Evolutionary conservation across 139 green algal genomes (phyloP).

Genomic region (Micractinium sp.): DNA sequence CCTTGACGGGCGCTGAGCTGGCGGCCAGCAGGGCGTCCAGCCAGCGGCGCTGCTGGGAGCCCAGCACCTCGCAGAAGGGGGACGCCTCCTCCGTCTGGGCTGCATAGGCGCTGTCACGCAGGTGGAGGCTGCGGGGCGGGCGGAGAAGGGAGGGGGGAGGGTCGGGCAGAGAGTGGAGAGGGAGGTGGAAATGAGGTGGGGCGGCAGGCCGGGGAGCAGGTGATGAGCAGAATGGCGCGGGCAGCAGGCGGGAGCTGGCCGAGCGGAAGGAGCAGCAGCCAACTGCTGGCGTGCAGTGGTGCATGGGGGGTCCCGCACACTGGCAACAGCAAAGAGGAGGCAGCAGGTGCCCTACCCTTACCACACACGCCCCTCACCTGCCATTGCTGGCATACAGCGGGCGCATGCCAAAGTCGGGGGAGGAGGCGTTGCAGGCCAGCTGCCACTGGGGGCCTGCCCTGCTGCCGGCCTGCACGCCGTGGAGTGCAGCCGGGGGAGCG

Average conservation of each 20-base stretch:
- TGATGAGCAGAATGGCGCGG: background rate
- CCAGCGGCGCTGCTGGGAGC: slow-evolving; percentile 17
- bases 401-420: slow-evolving; percentile 33
- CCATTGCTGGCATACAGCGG: slow-evolving; percentile 22
- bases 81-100: background rate
- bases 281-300: background rate
- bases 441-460: slow-evolving; percentile 34
- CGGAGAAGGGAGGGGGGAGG: background rate
- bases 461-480: background rate
- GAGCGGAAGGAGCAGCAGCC: background rate
- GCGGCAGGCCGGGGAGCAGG: background rate
- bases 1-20: slow-evolving; percentile 9
- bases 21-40: slow-evolving; percentile 2
- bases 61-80: slow-evolving; percentile 26
- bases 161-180: background rate
- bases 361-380: background rate
- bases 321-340: no score
- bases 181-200: background rate
- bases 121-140: background rate
- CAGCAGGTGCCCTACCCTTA: no score
- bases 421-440: slow-evolving; percentile 55
- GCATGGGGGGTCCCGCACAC: no score
- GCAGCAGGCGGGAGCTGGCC: no score
- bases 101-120: background rate
- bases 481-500: no score